A percentile compares a stretch with the other conserved stretches of the same genome.
Evolutionary conservation across 2,329 filamentous ascomycete genomes (phyloP).

Genomic region (Mariannaea elegans): DNA sequence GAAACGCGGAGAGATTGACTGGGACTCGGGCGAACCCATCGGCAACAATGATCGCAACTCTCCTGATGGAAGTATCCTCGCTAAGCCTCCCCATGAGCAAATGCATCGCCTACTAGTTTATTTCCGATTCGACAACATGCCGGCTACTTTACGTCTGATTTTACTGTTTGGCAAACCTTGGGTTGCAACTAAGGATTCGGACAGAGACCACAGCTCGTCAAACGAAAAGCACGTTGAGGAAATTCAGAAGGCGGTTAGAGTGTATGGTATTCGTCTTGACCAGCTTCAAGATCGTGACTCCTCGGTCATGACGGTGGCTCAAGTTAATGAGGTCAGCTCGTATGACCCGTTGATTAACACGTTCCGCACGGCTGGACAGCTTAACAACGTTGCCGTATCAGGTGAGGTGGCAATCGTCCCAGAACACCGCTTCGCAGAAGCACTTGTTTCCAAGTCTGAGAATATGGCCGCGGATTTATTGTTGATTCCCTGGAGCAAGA

Average conservation of each 20-base stretch:
- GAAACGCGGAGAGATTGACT: conserved; percentile 88
- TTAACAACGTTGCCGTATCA: conserved; percentile 13
- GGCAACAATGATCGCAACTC: neutral
- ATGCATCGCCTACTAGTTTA: conserved; percentile 5
- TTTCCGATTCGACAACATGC: conserved; percentile 12
- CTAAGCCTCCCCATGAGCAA: neutral
- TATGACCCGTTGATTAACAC: conserved; percentile 17
- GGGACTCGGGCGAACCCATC: conserved; percentile 56
- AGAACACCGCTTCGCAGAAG: conserved; percentile 6
- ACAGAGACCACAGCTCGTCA: neutral
- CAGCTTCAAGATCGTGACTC: conserved; percentile 9
- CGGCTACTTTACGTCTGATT: neutral
- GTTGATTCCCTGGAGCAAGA: conserved; percentile 14
- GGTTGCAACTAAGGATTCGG: neutral
- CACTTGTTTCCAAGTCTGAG: conserved; percentile 4
- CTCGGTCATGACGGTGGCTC: conserved; percentile 10
- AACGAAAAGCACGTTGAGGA: neutral
- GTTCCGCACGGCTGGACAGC: conserved; percentile 7
- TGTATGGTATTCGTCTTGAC: conserved; percentile 9
- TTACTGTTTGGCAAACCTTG: conserved; percentile 7
- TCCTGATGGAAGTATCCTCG: neutral
- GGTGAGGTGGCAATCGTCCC: conserved; percentile 6
- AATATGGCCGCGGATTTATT: conserved; percentile 9
- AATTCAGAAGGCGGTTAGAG: neutral
- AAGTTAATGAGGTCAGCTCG: neutral